Base-by-base conservation (phyloP, 129 eudicot species). In the Gnaphalium uliginosum region DNA sequence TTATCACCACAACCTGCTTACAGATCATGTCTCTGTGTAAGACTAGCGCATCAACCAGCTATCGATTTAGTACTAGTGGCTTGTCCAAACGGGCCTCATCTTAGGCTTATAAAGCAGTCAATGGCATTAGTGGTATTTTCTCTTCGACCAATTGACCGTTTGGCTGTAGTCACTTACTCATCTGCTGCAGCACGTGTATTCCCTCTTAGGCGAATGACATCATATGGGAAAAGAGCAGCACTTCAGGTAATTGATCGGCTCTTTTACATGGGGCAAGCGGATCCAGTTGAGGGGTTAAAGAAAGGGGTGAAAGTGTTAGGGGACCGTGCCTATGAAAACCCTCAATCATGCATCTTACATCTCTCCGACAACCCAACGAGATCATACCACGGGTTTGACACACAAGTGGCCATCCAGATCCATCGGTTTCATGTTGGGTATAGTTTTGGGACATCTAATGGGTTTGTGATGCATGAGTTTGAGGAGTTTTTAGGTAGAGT, bases 131-230 rank as follows among this genome's bases (percentile, higher is more conserved):
- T 84, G 10, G 96, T 93, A 37, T 87, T 82, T 72, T 86, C 96
- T 15, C 84, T 93, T 26, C 84, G 98, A 23, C 91, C 97, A 8
- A 72, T 85, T 66, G 98, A 93, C 63, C 89, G 98, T 8, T 66
- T 93, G 74, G 96, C 98, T 15, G 90, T 93, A 24, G 97, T 88
- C 51, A 84, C 97, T 26, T 88, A 86, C 88, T 93, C 98, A 0
- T 93, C 92, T 6, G 78, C 89, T 54, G 98, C 96, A 41, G 89
- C 96, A 7, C 90, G 97, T 0, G 84, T 90, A 23, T 90, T 90
- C 79, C 97, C 98, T 5, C 89, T 93, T 0, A 77, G 87, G 68
- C 86, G 98, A 50, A 93, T 93, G 98, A 90, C 97, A 8, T 79
- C 96, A 23, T 87, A 85, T 23, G 98, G 98, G 32, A 90, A 90